Conservation (phyloP, 2,329 filamentous ascomycete genomes). For the Colletotrichum agaves region DNA sequence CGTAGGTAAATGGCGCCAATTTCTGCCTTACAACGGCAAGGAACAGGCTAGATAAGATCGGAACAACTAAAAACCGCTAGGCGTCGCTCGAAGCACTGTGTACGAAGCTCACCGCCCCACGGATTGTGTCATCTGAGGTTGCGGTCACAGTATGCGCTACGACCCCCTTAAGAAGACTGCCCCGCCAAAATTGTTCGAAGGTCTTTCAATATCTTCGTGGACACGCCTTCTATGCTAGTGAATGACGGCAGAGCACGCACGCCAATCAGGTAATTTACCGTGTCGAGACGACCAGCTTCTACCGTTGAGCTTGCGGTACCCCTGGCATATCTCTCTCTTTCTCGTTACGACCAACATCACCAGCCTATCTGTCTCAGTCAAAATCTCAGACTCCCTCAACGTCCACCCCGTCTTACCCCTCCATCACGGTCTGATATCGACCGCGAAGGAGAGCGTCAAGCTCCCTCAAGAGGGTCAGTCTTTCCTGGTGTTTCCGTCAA, state of each 20-base stretch:
- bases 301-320: constrained; percentile 6
- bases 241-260: constrained; percentile 35
- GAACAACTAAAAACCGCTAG: constrained; percentile 34
- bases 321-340: not conserved
- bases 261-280: constrained; percentile 25
- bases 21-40: not conserved
- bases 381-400: constrained; percentile 9
- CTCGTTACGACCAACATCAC: constrained; percentile 10
- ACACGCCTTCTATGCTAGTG: constrained; percentile 19
- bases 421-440: constrained; percentile 19
- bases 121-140: constrained; percentile 21
- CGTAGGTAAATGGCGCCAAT: constrained; percentile 6
- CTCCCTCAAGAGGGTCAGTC: not conserved
- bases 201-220: constrained; percentile 35
- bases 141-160: constrained; percentile 22
- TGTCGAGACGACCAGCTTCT: constrained; percentile 1
- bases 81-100: constrained; percentile 1
- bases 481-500: not conserved
- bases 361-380: constrained; percentile 12
- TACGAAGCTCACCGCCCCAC: constrained; percentile 15
- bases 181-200: constrained; percentile 24
- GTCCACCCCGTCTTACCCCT: constrained; percentile 27
- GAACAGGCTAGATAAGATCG: not conserved
- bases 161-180: constrained; percentile 21
- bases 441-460: constrained; percentile 6